Base-by-base conservation (phyloP, 2,329 filamentous ascomycete species). In the Blastomyces parvus region DNA sequence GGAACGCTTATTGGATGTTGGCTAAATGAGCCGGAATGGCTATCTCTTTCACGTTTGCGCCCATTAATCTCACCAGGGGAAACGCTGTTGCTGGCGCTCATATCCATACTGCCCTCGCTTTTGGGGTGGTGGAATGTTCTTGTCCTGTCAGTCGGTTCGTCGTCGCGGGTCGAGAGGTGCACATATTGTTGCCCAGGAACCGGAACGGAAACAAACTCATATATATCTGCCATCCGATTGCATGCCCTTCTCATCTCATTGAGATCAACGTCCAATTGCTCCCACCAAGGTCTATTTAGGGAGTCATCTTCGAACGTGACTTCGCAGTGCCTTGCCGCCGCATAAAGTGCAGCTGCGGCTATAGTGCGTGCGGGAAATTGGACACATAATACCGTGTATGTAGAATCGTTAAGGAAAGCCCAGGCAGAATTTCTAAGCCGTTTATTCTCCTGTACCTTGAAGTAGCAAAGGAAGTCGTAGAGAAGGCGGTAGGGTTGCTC, bases 321-420 rank as follows among this genome's bases (percentile, higher is more conserved):
- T 44, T 85, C 82, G 40, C 86, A 88, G 70, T 91, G 87, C 53
- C 86, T 86, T 64, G 90, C 89, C 6, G 90, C 90, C 65, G 93
- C 94, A 77, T 95, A 97, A 33, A 99, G 84, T 22, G 91, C 88
- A 33, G 86, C 88, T 40, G 93, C 88, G 19, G 93, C 91, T 61
- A 97, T 89, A 48, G 91, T 90, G 50, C 86, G 84, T 19, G 91
- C 85, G 25, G 86, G 85, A 74, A 92, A 88, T 38, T 95, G 81
- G 2, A 99, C 82, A 64, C 92, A 95, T 59, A 97, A 81, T 50
- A 88, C 85, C 0, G 93, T 97, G 65, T 93, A 85, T 67, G 87
- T 89, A 25, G 88, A 89, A 76, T 99, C 94, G 73, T 95, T 97
- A 66, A 96, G 86, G 71, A 97, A 97, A 0, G 91, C 88, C 91